Percentiles rank a stretch among this genome's conserved stretches.
These are phyloP conservation scores for Arthroderma sp. DNA, from an alignment of 2,329 filamentous ascomycete species.

Conservation along the genomic window DNA sequence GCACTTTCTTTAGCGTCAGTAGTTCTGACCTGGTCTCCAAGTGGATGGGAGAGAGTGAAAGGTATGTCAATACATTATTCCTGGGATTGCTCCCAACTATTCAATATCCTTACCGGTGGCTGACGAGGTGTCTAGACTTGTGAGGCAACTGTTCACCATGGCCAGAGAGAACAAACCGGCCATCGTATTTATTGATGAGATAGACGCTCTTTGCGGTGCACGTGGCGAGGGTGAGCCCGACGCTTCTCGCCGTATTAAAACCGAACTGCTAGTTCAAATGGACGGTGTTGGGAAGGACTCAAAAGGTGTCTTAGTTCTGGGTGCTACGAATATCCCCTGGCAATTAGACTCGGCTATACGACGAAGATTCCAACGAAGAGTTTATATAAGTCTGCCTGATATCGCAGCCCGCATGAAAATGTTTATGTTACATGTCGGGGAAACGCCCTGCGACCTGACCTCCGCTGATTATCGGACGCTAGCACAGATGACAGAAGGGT, in stretches of 20 bases:
- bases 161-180: slow-evolving; percentile 95
- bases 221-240: slow-evolving; percentile 92
- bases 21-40: slow-evolving; percentile 96
- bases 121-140: slow-evolving; percentile 46
- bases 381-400: slow-evolving; percentile 91
- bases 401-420: slow-evolving; percentile 75
- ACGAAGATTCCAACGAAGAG: slow-evolving; percentile 85
- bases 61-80: slow-evolving; percentile 40
- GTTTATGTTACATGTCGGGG: slow-evolving; percentile 92
- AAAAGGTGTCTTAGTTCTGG: slow-evolving; percentile 83
- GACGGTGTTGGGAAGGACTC: slow-evolving; percentile 95
- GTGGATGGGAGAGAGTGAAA: slow-evolving; percentile 99
- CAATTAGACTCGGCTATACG: slow-evolving; percentile 93
- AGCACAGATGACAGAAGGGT: slow-evolving; percentile 75
- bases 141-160: slow-evolving; percentile 95
- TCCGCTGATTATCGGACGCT: slow-evolving; percentile 66
- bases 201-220: slow-evolving; percentile 89
- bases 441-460: slow-evolving; percentile 74
- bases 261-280: slow-evolving; percentile 96
- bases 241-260: slow-evolving; percentile 94
- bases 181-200: slow-evolving; percentile 97
- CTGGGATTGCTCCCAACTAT: too few relatives aligned
- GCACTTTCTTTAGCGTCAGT: slow-evolving; percentile 97
- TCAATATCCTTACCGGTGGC: too few relatives aligned
- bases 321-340: slow-evolving; percentile 97